Evolutionary conservation across 768 basidiomycete species (phyloP), one percentile per base, ranked within the genome.

Genomic region (Rhodotorula toruloides): DNA sequence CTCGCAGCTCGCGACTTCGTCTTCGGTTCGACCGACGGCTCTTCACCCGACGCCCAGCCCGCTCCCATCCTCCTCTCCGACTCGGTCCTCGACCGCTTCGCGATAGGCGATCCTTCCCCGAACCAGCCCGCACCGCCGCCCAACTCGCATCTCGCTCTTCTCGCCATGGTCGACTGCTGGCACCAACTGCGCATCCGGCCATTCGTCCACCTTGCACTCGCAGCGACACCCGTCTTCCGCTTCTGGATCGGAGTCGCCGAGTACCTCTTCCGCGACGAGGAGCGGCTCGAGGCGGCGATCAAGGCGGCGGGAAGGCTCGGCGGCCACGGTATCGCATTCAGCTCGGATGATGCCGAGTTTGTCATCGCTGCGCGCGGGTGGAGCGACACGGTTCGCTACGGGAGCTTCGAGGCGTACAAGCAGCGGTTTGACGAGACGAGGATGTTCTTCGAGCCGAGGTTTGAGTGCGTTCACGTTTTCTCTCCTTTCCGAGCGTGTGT

Each of bases 101-200:
- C 89, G 58, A 82, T 97, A 27, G 89, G 89, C 80, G 56, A 76
- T 73, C 59, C 77, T 74, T 36, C 68, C n/a, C 36, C 69, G 48
- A 14, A 46, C 21, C 36, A 25, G 39, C 34, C 68, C 4, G 22
- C 65, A 16, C 61, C 82, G 65, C 79, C 82, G 13, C 84, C 84
- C 13, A 97, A 98, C 76, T 93, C 91, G 1, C 94, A 99, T 76
- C 84, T 98, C 61, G 87, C 90, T 14, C 82, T 99, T 13, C 84
- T 98, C 54, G 92, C 93, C 22, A 98, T 99, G 92, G 96, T 97
- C 27, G 96, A 99, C 78, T 93, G 90, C 74, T 99, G 96, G 96
- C 87, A 90, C 13, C 83, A 84, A 56, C 84, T 98, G 57, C 80
- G 81, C 0, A 92, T 96, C 75, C 84, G 89, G 59, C 96, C 96